Evolutionary conservation across 148 eudicot species (phyloP).

Genomic region (Amaranthus palmeri): DNA sequence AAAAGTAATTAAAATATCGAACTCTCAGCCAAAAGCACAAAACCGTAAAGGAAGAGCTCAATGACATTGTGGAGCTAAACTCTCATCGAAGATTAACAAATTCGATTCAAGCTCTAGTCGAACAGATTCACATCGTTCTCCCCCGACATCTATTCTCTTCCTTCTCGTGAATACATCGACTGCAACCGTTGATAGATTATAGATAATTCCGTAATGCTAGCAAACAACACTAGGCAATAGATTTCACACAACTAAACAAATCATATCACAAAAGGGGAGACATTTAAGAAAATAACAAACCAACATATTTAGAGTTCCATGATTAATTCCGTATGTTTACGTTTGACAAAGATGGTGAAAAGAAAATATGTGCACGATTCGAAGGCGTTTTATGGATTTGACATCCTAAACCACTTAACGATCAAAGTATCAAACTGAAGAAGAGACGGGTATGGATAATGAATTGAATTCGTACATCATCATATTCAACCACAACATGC

Average conservation of each 20-base stretch:
- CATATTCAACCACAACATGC: conserved; percentile 55
- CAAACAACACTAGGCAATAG: neutral
- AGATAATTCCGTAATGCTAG: too few relatives aligned
- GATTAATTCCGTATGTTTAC: conserved; percentile 8
- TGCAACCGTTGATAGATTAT: too few relatives aligned
- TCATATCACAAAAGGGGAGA: neutral
- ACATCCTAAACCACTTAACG: conserved; percentile 1
- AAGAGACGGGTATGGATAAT: too few relatives aligned
- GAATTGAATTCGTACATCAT: neutral
- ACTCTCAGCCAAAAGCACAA: too few relatives aligned
- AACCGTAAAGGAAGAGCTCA: too few relatives aligned
- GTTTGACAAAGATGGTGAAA: neutral
- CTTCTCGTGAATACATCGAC: too few relatives aligned
- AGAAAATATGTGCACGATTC: conserved; percentile 4
- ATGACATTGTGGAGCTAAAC: too few relatives aligned
- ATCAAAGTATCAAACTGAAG: neutral
- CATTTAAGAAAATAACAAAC: conserved; percentile 6
- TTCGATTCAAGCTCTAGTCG: too few relatives aligned
- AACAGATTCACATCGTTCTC: too few relatives aligned
- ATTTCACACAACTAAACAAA: neutral
- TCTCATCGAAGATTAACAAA: too few relatives aligned
- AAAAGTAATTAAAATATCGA: too few relatives aligned
- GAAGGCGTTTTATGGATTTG: neutral
- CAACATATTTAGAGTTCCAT: neutral
- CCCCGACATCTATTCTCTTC: too few relatives aligned